Conservation (phyloP, 805 yeast genomes). For the Lachancea sp. region DNA sequence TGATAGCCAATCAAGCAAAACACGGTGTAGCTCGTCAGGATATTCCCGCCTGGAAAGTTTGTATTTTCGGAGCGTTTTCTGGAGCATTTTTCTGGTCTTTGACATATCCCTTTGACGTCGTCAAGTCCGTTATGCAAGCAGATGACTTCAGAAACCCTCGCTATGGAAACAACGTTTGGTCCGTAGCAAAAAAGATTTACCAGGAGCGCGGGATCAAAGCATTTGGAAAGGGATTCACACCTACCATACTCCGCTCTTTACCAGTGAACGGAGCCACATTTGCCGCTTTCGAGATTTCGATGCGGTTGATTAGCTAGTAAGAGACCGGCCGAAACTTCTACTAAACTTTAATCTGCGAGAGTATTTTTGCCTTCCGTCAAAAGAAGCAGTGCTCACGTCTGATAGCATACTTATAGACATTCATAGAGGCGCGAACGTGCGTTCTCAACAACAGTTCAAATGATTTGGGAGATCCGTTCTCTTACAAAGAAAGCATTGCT, state of each 20-base stretch:
- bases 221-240: constrained; percentile 84
- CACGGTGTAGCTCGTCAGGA: constrained; percentile 50
- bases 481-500: too few species aligned
- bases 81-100: constrained; percentile 86
- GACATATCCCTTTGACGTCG: constrained; percentile 82
- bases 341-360: too few species aligned
- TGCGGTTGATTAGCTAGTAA: constrained; percentile 44
- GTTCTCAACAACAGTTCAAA: not conserved
- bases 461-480: too few species aligned
- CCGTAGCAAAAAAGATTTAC: constrained; percentile 51
- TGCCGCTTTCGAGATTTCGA: constrained; percentile 84
- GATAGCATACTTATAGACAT: not conserved
- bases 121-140: constrained; percentile 84
- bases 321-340: too few species aligned
- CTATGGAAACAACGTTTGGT: constrained; percentile 51
- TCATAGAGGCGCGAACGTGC: not conserved
- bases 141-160: constrained; percentile 55
- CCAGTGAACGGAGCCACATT: constrained; percentile 98
- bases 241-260: constrained; percentile 92
- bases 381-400: not conserved
- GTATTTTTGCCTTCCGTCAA: not conserved
- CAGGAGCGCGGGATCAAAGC: constrained; percentile 63
- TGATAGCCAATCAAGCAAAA: constrained; percentile 51
- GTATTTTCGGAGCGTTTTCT: constrained; percentile 82
- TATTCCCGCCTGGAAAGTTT: constrained; percentile 81